phyloP scores from a whole-genome alignment of 2,329 filamentous ascomycete species.

The Tolypocladium capitatum region DNA sequence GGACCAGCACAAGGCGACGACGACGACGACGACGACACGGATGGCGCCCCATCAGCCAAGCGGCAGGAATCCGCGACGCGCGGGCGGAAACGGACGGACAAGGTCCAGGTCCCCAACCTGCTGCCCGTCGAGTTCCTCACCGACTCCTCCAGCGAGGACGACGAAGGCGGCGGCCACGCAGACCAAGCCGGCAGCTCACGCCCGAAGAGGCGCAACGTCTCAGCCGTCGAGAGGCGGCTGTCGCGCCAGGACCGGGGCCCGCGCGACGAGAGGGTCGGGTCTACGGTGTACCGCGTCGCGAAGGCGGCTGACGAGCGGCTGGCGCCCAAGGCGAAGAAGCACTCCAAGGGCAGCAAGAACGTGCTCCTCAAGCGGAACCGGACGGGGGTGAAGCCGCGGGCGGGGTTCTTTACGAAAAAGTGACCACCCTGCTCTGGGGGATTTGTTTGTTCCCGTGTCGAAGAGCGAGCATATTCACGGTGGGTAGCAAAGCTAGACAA shows the following conservation, averaged over 20 bases:
- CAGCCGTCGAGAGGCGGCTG: conserved; percentile 23
- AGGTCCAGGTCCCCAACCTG: conserved; percentile 26
- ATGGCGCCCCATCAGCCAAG: not conserved
- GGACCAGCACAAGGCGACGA: conserved; percentile 8
- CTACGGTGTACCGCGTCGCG: conserved; percentile 39
- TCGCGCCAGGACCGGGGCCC: conserved; percentile 24
- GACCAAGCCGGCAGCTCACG: conserved; percentile 4
- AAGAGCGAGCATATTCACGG: not conserved
- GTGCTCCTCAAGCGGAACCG: conserved; percentile 32
- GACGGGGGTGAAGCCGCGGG: conserved; percentile 18
- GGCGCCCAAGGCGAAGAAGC: conserved; percentile 33
- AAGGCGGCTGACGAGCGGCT: conserved; percentile 30
- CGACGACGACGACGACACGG: conserved; percentile 4
- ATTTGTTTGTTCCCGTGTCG: not conserved
- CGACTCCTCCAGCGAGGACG: conserved; percentile 35
- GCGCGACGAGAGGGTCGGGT: conserved; percentile 35
- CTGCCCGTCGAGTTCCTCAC: conserved; percentile 40
- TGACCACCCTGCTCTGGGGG: not conserved
- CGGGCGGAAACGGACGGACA: conserved; percentile 17
- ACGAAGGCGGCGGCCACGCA: conserved; percentile 12
- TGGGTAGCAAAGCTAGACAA: not conserved
- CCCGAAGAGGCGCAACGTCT: conserved; percentile 31
- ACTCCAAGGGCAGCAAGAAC: conserved; percentile 28
- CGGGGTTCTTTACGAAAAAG: conserved; percentile 28
- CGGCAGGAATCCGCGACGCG: not conserved